These are phyloP conservation scores for Penstemon eatonii DNA, from an alignment of 257 asterid genomes.

Conservation along the genomic window DNA sequence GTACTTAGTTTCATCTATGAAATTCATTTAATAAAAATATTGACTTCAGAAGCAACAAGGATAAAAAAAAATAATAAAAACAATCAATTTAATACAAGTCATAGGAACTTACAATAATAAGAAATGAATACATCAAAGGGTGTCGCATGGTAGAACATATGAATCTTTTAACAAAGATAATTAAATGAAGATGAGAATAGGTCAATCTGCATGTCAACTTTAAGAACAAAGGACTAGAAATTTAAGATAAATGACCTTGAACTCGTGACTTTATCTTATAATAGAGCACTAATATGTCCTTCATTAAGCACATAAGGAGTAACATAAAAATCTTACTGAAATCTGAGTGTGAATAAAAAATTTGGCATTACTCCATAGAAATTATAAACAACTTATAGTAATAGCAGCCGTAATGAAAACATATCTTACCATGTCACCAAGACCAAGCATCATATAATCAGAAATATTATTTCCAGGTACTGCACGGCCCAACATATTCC, in stretches of 20 bases:
- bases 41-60: no score
- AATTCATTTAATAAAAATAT: no score
- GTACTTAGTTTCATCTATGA: no score
- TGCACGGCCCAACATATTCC: constrained; percentile 73
- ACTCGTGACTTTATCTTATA: neutral
- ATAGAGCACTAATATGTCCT: neutral
- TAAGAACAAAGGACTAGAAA: neutral
- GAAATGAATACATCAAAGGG: no score
- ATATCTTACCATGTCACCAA: constrained; percentile 84
- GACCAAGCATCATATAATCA: constrained; percentile 93
- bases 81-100: neutral
- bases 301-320: neutral
- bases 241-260: neutral
- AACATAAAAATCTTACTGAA: neutral
- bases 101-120: neutral
- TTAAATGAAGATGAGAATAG: neutral
- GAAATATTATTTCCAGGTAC: constrained; percentile 63
- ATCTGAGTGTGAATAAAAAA: neutral
- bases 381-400: neutral
- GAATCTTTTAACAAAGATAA: no score
- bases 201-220: neutral
- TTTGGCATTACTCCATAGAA: neutral
- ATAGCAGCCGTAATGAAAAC: constrained; percentile 11
- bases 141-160: no score
- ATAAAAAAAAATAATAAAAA: no score